Base-by-base conservation (phyloP, 495 filamentous ascomycete species). In the Endocarpon pusillum region DNA sequence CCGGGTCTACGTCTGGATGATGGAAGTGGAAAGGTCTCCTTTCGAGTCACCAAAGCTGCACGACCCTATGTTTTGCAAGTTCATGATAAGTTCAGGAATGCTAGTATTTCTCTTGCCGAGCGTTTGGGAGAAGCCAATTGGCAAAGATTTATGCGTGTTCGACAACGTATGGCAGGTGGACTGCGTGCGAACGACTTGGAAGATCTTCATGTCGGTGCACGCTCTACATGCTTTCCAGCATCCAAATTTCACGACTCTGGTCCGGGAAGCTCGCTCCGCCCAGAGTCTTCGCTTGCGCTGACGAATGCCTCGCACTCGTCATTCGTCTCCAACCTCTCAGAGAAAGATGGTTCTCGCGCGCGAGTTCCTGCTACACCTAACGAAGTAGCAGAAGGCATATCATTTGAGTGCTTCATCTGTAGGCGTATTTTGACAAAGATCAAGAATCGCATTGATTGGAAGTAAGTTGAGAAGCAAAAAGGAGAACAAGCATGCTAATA, bases 121-220 rank as follows among this genome's bases (percentile, higher is more conserved):
- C 36, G 43, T 3, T 30, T 46, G 20, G 43, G 42, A 19, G 35
- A 46, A 32, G 41, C 43, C 6, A 46, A 46, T 28, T 43, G 43
- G 43, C 35, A 42, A 29, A 28, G 40, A 12, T 40, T 38, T 26
- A 6, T 15, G 19, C 5, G 28, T n/a, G 19, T 31, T 31, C 28
- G 28, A 6, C 28, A 31, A 14, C 7, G 4, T 5, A 5, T 15
- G 14, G 28, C 14, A 31, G 5, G 5, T n/a, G 5, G 7, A 5
- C 5, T 4, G 12, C 12, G 19, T 14, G 8, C 23, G 19, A 35
- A 4, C 3, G 19, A 18, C n/a, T 15, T 32, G n/a, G 36, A 33
- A 16, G 15, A 9, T 17, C 23, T 16, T 12, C 19, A 27, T 4
- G 22, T 14, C 20, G 19, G 6, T 6, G 19, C 25, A 31, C 2